A percentile compares a stretch with the other conserved stretches of the same genome.
Conservation (phyloP, 371 early-diverging fungal genomes). For the Mucor velutinosus region DNA sequence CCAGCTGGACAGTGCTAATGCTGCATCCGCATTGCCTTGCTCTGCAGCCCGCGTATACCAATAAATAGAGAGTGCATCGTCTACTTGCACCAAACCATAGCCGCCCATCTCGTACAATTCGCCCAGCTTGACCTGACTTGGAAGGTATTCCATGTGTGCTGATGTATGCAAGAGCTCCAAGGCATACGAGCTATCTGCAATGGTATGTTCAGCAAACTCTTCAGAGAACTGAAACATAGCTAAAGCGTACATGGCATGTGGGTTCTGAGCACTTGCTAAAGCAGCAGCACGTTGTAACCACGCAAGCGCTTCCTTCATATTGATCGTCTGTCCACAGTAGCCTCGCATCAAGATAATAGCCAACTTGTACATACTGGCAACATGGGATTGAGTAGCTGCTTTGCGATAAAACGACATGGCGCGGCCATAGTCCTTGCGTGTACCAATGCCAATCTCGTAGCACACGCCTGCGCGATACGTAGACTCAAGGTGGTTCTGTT, state of each 20-base stretch:
- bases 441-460: slow-evolving; percentile 93
- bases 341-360: slow-evolving; percentile 87
- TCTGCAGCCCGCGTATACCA: slow-evolving; percentile 94
- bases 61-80: slow-evolving; percentile 87
- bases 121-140: slow-evolving; percentile 90
- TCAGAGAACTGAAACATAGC: slow-evolving; percentile 80
- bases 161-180: slow-evolving; percentile 83
- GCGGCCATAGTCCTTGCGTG: slow-evolving; percentile 71
- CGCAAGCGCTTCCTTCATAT: slow-evolving; percentile 88
- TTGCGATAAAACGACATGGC: slow-evolving; percentile 91
- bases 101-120: slow-evolving; percentile 91
- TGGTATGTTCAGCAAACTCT: slow-evolving; percentile 59
- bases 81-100: slow-evolving; percentile 68
- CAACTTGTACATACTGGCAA: slow-evolving; percentile 93
- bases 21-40: slow-evolving; percentile 77
- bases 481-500: slow-evolving; percentile 86
- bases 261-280: slow-evolving; percentile 67
- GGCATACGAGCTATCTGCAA: slow-evolving; percentile 80
- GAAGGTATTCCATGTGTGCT: slow-evolving; percentile 87
- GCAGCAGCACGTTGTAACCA: slow-evolving; percentile 92
- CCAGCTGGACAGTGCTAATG: slow-evolving; percentile 87
- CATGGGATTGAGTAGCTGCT: slow-evolving; percentile 89
- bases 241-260: slow-evolving; percentile 90
- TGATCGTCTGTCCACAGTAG: slow-evolving; percentile 63
- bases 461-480: slow-evolving; percentile 93